phyloP scores from a whole-genome alignment of 305 asterid species.

The Euphrasia arctica region DNA sequence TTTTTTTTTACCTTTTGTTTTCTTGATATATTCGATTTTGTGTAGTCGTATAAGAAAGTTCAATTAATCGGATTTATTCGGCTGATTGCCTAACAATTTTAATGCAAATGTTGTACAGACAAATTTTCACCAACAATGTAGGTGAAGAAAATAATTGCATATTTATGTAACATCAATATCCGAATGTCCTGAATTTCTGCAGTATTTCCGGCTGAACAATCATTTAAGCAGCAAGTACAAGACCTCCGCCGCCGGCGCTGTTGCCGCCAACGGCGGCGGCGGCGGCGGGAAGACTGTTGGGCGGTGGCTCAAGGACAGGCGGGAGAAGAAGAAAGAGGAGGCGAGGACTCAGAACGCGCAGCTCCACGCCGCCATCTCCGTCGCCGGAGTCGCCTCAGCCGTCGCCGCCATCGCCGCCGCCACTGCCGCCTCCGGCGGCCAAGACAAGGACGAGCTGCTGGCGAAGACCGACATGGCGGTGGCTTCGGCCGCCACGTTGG shows the following conservation, averaged over 20 bases:
- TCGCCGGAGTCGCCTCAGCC: slow-evolving; percentile 93
- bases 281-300: slow-evolving; percentile 91
- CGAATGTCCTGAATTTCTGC: slow-evolving; percentile 8
- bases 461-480: slow-evolving; percentile 92
- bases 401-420: slow-evolving; percentile 97
- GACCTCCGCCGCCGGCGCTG: slow-evolving; percentile 29
- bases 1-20: neutral
- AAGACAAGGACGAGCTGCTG: slow-evolving; percentile 71
- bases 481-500: slow-evolving; percentile 95
- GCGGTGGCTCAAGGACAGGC: slow-evolving; percentile 95
- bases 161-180: slow-evolving; percentile 23
- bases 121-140: neutral
- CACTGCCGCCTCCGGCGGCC: slow-evolving; percentile 78
- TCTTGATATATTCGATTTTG: too few species aligned
- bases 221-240: slow-evolving; percentile 46
- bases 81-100: slow-evolving; percentile 15
- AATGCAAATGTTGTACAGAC: too few species aligned
- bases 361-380: slow-evolving; percentile 94
- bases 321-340: slow-evolving; percentile 96
- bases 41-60: too few species aligned
- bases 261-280: slow-evolving; percentile 24
- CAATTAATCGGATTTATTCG: too few species aligned
- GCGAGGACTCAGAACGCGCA: slow-evolving; percentile 84
- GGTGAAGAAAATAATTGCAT: slow-evolving; percentile 25
- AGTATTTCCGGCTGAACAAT: slow-evolving; percentile 54